Conservation (phyloP, 768 basidiomycete genomes). For the Polyporus arcularius region DNA sequence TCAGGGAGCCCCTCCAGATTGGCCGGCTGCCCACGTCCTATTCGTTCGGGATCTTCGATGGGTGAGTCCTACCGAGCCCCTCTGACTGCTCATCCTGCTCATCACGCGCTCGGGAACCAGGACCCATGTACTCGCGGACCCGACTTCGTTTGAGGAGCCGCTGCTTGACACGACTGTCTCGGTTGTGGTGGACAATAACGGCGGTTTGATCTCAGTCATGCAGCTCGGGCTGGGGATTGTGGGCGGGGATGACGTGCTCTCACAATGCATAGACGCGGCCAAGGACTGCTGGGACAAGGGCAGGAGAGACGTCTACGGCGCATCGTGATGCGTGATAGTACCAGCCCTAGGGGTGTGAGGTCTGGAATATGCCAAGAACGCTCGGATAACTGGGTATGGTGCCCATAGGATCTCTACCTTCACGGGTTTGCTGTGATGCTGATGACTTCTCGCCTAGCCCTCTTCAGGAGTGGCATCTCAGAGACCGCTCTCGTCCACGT, state of each 20-base stretch:
- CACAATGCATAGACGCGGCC: slow-evolving; percentile 43
- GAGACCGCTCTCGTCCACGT: background rate
- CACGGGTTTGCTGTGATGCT: background rate
- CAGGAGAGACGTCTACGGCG: slow-evolving; percentile 2
- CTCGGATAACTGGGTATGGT: no score
- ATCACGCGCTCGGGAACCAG: slow-evolving; percentile 34
- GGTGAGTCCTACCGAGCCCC: slow-evolving; percentile 45
- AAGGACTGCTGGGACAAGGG: slow-evolving; percentile 16
- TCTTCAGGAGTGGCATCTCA: background rate
- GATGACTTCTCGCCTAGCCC: background rate
- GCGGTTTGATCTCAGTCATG: slow-evolving; percentile 50
- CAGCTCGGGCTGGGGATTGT: slow-evolving; percentile 52
- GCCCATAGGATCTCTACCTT: no score
- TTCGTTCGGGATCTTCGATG: slow-evolving; percentile 83
- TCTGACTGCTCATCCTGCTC: no score
- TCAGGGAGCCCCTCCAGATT: slow-evolving; percentile 48
- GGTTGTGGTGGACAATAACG: slow-evolving; percentile 55
- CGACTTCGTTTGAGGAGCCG: slow-evolving; percentile 89
- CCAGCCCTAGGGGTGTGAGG: background rate
- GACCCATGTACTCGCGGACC: slow-evolving; percentile 73
- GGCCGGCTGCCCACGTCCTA: slow-evolving; percentile 47
- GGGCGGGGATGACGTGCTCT: slow-evolving; percentile 36
- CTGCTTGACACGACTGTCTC: slow-evolving; percentile 74
- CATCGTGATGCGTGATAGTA: background rate
- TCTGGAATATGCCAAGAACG: no score